Conservation (phyloP, 169 alveolate species). For the Fabrea salina region DNA sequence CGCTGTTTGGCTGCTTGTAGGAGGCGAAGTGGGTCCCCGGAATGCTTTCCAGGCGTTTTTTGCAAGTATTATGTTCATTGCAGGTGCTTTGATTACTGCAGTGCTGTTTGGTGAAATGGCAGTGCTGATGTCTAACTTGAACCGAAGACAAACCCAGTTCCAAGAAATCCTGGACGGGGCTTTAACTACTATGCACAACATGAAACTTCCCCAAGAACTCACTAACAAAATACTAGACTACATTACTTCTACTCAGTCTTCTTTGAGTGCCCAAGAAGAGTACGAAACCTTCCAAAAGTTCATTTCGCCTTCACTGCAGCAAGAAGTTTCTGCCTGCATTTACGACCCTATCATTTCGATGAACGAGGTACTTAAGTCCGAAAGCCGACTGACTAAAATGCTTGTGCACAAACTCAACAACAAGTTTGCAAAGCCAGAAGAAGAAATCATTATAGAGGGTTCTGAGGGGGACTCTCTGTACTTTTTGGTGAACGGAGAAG, state of each 20-base stretch:
- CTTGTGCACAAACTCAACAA: conserved; percentile 33
- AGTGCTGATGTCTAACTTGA: conserved; percentile 34
- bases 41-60: conserved; percentile 26
- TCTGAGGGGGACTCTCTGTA: conserved; percentile 28
- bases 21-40: conserved; percentile 53
- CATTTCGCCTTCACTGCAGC: conserved; percentile 42
- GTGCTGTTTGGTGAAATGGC: conserved; percentile 65
- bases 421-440: conserved; percentile 41
- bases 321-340: conserved; percentile 34
- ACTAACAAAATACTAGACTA: conserved; percentile 24
- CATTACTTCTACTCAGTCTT: conserved; percentile 33
- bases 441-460: conserved; percentile 44
- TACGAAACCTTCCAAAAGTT: conserved; percentile 32
- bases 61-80: conserved; percentile 24
- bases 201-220: conserved; percentile 34
- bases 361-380: conserved; percentile 28
- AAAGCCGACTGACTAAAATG: conserved; percentile 10
- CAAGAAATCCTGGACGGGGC: conserved; percentile 42
- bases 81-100: conserved; percentile 57
- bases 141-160: conserved; percentile 18
- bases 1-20: conserved; percentile 38
- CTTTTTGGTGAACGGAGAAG: conserved; percentile 46
- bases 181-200: conserved; percentile 39
- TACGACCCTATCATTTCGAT: conserved; percentile 33
- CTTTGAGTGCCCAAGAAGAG: conserved; percentile 36